Evolutionary conservation across 1,284 basidiomycete species (phyloP).

Genomic region (Cryptococcus floricola): DNA sequence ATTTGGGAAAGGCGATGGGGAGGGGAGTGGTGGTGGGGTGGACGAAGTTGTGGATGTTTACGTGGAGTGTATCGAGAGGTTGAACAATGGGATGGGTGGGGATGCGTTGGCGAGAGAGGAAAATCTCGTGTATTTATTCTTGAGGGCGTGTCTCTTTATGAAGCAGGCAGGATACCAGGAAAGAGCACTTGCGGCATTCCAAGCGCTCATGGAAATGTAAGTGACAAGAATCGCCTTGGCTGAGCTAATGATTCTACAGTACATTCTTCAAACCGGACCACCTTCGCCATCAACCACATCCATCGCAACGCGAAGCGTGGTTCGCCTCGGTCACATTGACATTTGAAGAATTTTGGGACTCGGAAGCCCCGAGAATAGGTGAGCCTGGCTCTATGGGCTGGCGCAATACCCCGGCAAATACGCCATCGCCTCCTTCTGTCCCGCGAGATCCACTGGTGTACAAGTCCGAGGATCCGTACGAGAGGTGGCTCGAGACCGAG

Average conservation of each 20-base stretch:
- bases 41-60: conserved; percentile 45
- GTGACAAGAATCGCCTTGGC: conserved; percentile 2
- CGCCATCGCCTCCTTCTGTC: background rate
- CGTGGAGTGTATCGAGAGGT: conserved; percentile 30
- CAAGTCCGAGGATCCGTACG: conserved; percentile 58
- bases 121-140: conserved; percentile 43
- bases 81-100: conserved; percentile 10
- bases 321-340: conserved; percentile 33
- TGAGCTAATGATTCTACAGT: conserved; percentile 18
- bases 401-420: conserved; percentile 17
- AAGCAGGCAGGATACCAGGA: conserved; percentile 61
- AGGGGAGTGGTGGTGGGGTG: conserved; percentile 22
- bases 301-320: conserved; percentile 11
- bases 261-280: conserved; percentile 48
- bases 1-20: conserved; percentile 24
- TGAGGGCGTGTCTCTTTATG: conserved; percentile 55
- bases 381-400: conserved; percentile 51
- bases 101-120: conserved; percentile 30
- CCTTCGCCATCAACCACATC: conserved; percentile 16
- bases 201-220: conserved; percentile 53
- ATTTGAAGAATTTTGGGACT: conserved; percentile 54
- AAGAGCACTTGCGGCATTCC: conserved; percentile 51
- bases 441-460: background rate
- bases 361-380: conserved; percentile 52
- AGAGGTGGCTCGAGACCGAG: conserved; percentile 67